Evolutionary conservation across 495 filamentous ascomycete species (phyloP).

Genomic region (Hamigera avellanea): DNA sequence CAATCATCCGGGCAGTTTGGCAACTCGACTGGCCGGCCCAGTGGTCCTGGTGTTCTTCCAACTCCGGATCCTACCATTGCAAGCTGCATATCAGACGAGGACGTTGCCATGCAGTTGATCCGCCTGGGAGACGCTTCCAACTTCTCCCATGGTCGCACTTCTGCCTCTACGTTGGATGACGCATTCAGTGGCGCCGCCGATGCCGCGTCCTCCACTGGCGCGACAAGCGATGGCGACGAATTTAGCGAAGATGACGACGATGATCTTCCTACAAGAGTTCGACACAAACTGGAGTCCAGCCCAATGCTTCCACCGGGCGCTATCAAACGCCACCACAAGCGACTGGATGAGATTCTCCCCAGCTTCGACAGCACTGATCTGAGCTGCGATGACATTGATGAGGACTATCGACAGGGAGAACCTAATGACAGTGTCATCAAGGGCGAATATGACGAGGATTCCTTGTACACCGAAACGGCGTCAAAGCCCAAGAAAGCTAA

Average conservation of each 20-base stretch:
- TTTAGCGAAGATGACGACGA: conserved; percentile 58
- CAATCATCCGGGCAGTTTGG: conserved; percentile 21
- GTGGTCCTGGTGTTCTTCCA: conserved; percentile 54
- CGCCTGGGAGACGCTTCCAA: conserved; percentile 86
- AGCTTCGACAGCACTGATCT: conserved; percentile 60
- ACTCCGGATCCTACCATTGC: conserved; percentile 91
- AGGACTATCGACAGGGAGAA: conserved; percentile 46
- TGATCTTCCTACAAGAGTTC: conserved; percentile 49
- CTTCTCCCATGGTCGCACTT: conserved; percentile 79
- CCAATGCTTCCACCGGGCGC: conserved; percentile 39
- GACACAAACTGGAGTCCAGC: conserved; percentile 49
- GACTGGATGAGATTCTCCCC: conserved; percentile 49
- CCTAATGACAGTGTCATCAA: conserved; percentile 45
- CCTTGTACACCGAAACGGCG: conserved; percentile 26
- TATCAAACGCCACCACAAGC: conserved; percentile 43
- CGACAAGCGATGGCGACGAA: conserved; percentile 68
- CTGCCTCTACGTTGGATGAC: conserved; percentile 88
- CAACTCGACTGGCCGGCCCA: conserved; percentile 27
- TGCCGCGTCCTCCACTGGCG: conserved; percentile 69
- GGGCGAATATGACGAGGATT: conserved; percentile 38
- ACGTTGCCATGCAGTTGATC: conserved; percentile 94
- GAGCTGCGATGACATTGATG: conserved; percentile 49
- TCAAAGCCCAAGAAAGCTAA: conserved; percentile 37
- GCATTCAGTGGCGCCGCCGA: conserved; percentile 82
- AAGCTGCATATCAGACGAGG: conserved; percentile 93